These are phyloP conservation scores for Mucor ambiguus DNA, from an alignment of 371 early-diverging fungal species.

Conservation along the genomic window DNA sequence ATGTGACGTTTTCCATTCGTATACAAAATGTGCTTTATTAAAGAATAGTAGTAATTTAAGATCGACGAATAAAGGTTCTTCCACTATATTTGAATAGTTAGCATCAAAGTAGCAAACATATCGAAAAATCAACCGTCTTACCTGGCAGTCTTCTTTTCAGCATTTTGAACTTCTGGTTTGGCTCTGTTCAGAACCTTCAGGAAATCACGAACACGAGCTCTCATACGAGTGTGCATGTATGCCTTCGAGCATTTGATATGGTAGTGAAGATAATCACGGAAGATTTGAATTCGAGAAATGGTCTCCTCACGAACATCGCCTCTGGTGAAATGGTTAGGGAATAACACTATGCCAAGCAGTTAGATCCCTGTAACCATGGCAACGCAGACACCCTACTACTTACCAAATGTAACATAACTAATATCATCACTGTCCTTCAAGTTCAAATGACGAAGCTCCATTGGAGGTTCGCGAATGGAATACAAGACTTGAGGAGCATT, in stretches of 20 bases:
- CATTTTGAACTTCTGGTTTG: conserved; percentile 83
- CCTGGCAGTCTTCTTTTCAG: conserved; percentile 90
- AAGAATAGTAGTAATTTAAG: conserved; percentile 2
- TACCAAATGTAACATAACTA: conserved; percentile 96
- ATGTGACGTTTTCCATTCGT: background rate
- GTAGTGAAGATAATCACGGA: conserved; percentile 98
- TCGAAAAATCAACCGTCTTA: conserved; percentile 21
- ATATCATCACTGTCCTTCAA: conserved; percentile 70
- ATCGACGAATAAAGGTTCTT: conserved; percentile 28
- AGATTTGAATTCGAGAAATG: conserved; percentile 92
- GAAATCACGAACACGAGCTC: conserved; percentile 93
- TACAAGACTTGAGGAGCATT: conserved; percentile 97
- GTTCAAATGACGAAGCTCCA: conserved; percentile 87
- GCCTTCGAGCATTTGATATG: conserved; percentile 99
- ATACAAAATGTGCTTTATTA: background rate
- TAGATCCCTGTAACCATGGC: background rate
- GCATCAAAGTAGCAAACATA: background rate
- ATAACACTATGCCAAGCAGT: conserved; percentile 69
- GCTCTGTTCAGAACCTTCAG: conserved; percentile 98
- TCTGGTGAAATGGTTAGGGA: conserved; percentile 86
- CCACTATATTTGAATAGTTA: conserved; percentile 16
- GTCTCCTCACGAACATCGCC: conserved; percentile 82
- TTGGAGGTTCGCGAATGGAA: conserved; percentile 89
- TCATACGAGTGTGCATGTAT: conserved; percentile 98
- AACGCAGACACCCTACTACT: background rate